These are phyloP conservation scores for Cystoderma amianthinum DNA, from an alignment of 768 basidiomycete genomes.

Conservation along the genomic window DNA sequence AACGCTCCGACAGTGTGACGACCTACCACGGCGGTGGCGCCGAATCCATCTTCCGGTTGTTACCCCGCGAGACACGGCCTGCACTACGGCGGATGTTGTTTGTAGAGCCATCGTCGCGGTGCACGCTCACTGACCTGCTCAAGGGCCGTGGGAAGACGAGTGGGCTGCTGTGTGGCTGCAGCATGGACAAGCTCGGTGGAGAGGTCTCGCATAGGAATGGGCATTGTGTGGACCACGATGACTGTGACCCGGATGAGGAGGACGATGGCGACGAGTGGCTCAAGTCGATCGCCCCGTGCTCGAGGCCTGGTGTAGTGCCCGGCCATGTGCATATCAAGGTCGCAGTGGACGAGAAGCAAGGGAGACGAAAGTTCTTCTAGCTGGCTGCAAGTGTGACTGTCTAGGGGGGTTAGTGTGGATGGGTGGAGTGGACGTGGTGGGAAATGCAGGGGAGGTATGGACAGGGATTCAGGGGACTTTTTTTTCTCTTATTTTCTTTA, in stretches of 20 bases:
- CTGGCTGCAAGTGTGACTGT: neutral
- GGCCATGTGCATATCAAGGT: slow-evolving; percentile 73
- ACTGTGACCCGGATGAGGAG: slow-evolving; percentile 58
- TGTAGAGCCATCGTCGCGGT: slow-evolving; percentile 82
- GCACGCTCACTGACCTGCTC: slow-evolving; percentile 88
- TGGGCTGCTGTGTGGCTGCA: slow-evolving; percentile 78
- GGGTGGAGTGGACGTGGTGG: no score
- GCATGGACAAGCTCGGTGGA: slow-evolving; percentile 18
- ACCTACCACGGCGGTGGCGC: slow-evolving; percentile 73
- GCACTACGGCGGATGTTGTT: slow-evolving; percentile 92
- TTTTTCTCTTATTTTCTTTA: no score
- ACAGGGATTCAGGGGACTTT: no score
- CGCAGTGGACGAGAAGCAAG: slow-evolving; percentile 57
- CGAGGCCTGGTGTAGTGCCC: slow-evolving; percentile 32
- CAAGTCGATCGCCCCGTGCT: slow-evolving; percentile 64
- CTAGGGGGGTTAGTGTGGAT: no score
- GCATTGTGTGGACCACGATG: slow-evolving; percentile 58
- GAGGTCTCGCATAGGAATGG: slow-evolving; percentile 33
- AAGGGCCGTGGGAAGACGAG: slow-evolving; percentile 72
- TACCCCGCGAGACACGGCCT: slow-evolving; percentile 88
- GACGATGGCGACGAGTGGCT: slow-evolving; percentile 90
- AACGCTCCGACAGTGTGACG: slow-evolving; percentile 43
- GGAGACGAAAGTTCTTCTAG: slow-evolving; percentile 73
- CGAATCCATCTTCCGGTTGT: slow-evolving; percentile 92
- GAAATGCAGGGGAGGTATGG: no score